These are phyloP conservation scores for Neophaeococcomyces mojaviensis DNA, from an alignment of 2,329 filamentous ascomycete species.

Conservation along the genomic window DNA sequence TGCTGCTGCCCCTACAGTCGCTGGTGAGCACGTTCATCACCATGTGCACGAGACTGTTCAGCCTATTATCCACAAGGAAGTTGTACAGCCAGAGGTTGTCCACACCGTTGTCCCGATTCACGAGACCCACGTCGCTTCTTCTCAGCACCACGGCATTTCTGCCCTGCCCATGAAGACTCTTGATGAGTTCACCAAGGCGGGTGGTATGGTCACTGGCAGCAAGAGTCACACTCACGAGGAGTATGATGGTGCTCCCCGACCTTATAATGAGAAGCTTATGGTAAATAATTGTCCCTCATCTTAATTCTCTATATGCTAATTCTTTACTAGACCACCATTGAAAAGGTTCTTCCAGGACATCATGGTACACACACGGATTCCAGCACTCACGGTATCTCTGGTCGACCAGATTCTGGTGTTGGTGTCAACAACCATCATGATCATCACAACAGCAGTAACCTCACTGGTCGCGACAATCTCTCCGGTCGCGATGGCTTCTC, in stretches of 20 bases:
- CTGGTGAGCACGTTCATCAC: conserved; percentile 58
- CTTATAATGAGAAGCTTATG: conserved; percentile 20
- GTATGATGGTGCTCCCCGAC: conserved; percentile 43
- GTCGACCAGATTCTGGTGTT: background rate
- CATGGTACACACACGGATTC: background rate
- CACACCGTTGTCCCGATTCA: conserved; percentile 66
- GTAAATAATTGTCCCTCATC: too few species aligned
- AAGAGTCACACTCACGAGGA: conserved; percentile 34
- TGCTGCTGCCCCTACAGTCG: conserved; percentile 42
- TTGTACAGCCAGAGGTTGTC: conserved; percentile 46
- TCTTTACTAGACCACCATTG: conserved; percentile 6
- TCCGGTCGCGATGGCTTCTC: conserved; percentile 3
- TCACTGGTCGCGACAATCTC: too few species aligned
- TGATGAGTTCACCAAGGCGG: conserved; percentile 52
- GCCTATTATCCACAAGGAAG: conserved; percentile 62
- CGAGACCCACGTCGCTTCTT: conserved; percentile 60
- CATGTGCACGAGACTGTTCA: conserved; percentile 63
- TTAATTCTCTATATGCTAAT: too few species aligned
- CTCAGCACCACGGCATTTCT: conserved; percentile 58
- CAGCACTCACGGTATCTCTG: background rate
- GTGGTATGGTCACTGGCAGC: conserved; percentile 46
- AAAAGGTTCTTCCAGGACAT: conserved; percentile 11
- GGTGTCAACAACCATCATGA: too few species aligned
- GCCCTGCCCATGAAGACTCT: conserved; percentile 57
- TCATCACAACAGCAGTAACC: conserved; percentile 1